phyloP scores from a whole-genome alignment of 2,329 filamentous ascomycete genomes.

The Tolypocladium cylindrosporum region DNA sequence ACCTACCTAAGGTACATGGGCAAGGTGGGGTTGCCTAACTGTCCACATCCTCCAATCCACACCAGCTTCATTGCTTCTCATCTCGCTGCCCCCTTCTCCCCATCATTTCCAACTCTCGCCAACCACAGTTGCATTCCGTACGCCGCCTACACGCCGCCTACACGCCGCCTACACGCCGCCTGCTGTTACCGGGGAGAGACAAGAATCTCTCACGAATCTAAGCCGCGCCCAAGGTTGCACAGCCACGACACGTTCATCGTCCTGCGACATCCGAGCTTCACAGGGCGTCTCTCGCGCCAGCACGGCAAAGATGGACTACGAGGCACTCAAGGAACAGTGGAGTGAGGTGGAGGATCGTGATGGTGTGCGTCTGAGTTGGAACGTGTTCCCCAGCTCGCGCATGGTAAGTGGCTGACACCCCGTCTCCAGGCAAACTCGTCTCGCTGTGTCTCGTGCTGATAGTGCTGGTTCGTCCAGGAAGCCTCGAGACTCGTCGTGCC shows the following conservation, averaged over 20 bases:
- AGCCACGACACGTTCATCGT: not conserved
- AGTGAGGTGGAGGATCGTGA: conserved; percentile 93
- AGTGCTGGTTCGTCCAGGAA: conserved; percentile 46
- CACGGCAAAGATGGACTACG: conserved; percentile 65
- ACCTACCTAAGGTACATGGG: not conserved
- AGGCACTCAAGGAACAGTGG: conserved; percentile 91
- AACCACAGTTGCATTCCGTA: not conserved
- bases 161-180: not conserved
- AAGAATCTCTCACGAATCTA: not conserved
- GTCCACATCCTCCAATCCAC: conserved; percentile 2
- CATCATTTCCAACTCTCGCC: not conserved
- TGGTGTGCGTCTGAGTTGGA: conserved; percentile 95
- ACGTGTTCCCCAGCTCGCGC: conserved; percentile 94
- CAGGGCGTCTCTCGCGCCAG: not conserved
- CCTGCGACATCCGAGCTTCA: not conserved
- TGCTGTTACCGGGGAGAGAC: not conserved
- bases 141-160: not conserved
- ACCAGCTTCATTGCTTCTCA: not conserved
- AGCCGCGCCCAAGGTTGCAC: not conserved
- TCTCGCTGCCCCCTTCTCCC: not conserved
- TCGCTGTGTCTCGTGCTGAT: not conserved
- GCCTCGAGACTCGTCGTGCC: conserved; percentile 89
- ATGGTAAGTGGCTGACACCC: conserved; percentile 54
- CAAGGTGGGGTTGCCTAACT: conserved; percentile 1
- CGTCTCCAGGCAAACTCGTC: not conserved